Conservation (phyloP, 2,329 filamentous ascomycete species). For the Sporothrix mexicana region DNA sequence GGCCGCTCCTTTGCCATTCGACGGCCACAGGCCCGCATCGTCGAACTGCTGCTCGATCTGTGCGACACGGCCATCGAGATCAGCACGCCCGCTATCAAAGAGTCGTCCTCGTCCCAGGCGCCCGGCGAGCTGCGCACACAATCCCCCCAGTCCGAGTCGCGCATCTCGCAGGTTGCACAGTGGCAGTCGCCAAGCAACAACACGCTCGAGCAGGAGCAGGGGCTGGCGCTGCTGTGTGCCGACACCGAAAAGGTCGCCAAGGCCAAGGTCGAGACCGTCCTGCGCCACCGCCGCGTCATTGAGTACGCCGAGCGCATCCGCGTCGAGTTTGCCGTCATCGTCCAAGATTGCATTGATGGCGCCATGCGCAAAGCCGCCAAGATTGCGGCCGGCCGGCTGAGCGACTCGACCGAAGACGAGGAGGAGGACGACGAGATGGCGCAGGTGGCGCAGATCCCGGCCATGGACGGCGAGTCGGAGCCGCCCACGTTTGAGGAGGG, state of each 20-base stretch:
- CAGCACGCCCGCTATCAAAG: constrained; percentile 91
- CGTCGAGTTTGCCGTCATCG: constrained; percentile 87
- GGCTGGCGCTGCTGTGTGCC: constrained; percentile 81
- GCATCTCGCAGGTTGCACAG: constrained; percentile 90
- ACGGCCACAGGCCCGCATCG: constrained; percentile 87
- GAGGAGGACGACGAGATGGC: constrained; percentile 52
- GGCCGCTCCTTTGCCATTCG: constrained; percentile 90
- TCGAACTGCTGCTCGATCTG: constrained; percentile 91
- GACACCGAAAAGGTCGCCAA: constrained; percentile 86
- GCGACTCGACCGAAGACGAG: constrained; percentile 72
- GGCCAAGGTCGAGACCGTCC: constrained; percentile 89
- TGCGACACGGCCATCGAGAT: constrained; percentile 97
- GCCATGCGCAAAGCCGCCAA: constrained; percentile 87
- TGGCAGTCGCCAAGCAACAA: constrained; percentile 96
- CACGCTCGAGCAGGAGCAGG: constrained; percentile 91
- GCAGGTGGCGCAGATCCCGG: constrained; percentile 37
- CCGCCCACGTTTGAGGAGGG: constrained; percentile 57
- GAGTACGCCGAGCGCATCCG: constrained; percentile 97
- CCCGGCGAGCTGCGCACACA: constrained; percentile 85
- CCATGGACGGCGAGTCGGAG: constrained; percentile 43
- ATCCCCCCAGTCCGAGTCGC: constrained; percentile 93
- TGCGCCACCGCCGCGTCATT: constrained; percentile 88
- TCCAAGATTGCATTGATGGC: constrained; percentile 94
- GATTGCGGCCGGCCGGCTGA: constrained; percentile 83
- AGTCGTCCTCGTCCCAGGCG: constrained; percentile 65